Conservation (phyloP, 1,284 basidiomycete genomes). For the Xanthoconium separans region DNA sequence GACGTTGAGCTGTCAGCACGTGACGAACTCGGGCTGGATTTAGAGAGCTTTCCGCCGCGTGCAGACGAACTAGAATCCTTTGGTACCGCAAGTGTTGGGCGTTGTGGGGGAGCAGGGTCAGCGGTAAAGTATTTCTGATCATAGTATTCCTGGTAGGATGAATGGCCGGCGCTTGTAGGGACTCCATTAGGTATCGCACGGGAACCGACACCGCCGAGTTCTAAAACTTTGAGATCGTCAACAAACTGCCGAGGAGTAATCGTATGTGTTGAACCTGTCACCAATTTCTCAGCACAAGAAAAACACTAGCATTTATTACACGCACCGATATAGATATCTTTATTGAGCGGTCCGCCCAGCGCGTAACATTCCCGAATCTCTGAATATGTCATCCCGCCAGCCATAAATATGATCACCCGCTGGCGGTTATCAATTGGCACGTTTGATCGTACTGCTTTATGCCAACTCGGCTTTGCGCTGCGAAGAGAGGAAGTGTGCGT, state of each 20-base stretch:
- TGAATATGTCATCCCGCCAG: conserved; percentile 95
- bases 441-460: conserved; percentile 60
- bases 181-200: conserved; percentile 73
- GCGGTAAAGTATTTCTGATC: conserved; percentile 75
- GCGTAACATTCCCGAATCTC: conserved; percentile 91
- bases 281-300: conserved; percentile 4
- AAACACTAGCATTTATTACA: neutral
- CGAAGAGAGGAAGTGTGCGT: conserved; percentile 73
- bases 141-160: conserved; percentile 67
- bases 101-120: conserved; percentile 55
- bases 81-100: conserved; percentile 30
- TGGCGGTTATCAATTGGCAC: conserved; percentile 64
- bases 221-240: conserved; percentile 83
- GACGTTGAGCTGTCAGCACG: conserved; percentile 50
- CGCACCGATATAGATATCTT: conserved; percentile 89
- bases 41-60: conserved; percentile 35
- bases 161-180: conserved; percentile 44
- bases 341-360: conserved; percentile 71
- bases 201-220: conserved; percentile 75
- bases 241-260: conserved; percentile 84
- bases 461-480: conserved; percentile 85
- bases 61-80: conserved; percentile 33
- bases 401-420: conserved; percentile 88
- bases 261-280: conserved; percentile 84
- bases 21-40: conserved; percentile 39